Evolutionary conservation across 2,329 filamentous ascomycete genomes (phyloP).

Genomic region (Dactylellina drechsleri): DNA sequence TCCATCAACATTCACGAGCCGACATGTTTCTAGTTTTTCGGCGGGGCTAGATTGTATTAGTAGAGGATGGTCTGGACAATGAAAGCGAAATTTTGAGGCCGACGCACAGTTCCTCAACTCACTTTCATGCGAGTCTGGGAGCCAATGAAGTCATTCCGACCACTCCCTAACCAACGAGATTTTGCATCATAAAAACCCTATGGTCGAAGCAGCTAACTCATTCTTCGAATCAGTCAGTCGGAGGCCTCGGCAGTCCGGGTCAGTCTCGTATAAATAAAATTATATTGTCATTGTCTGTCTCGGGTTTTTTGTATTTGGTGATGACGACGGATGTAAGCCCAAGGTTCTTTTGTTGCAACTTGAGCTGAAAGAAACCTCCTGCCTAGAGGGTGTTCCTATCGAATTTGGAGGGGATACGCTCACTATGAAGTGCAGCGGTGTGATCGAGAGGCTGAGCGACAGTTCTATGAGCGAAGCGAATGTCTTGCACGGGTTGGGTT

Average conservation of each 20-base stretch:
- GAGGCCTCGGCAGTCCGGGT: no score
- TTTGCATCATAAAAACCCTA: no score
- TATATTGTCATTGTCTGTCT: no score
- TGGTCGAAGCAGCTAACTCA: no score
- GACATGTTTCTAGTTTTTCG: slow-evolving; percentile 6
- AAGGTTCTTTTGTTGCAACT: slow-evolving; percentile 9
- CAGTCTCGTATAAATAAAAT: no score
- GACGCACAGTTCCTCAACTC: not conserved
- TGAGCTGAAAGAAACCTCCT: slow-evolving; percentile 46
- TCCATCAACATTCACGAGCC: slow-evolving; percentile 17
- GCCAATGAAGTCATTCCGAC: not conserved
- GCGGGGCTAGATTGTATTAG: slow-evolving; percentile 34
- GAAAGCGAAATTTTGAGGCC: slow-evolving; percentile 10
- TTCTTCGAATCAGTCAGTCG: no score
- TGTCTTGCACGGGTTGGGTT: not conserved
- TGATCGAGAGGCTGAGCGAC: slow-evolving; percentile 31
- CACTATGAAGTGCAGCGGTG: slow-evolving; percentile 2
- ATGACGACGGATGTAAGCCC: slow-evolving; percentile 14
- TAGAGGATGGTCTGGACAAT: slow-evolving; percentile 17
- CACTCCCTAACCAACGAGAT: no score
- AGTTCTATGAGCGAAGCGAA: not conserved
- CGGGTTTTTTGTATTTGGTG: no score
- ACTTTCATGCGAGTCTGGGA: not conserved
- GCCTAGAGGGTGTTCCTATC: slow-evolving; percentile 24
- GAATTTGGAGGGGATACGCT: not conserved